Percentiles rank a stretch among this genome's conserved stretches.
Conservation (phyloP, 169 alveolate genomes). For the Plasmodium gonderi region DNA sequence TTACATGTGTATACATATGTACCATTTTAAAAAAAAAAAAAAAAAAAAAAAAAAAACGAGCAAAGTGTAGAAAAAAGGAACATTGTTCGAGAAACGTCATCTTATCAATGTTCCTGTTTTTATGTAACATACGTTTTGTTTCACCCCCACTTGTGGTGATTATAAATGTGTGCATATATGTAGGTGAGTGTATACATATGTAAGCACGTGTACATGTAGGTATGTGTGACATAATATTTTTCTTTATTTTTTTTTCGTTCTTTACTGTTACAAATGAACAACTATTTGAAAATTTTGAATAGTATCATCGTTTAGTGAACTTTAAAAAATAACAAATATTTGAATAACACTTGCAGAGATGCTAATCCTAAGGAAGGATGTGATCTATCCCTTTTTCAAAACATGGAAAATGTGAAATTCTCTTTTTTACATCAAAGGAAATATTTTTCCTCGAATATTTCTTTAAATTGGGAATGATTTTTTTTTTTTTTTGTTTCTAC, state of each 20-base stretch:
- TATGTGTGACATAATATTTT: neutral
- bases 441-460: neutral
- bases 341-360: neutral
- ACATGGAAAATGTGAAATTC: neutral
- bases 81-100: neutral
- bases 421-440: neutral
- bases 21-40: neutral
- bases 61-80: neutral
- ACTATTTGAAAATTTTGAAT: constrained; percentile 5
- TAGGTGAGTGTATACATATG: neutral
- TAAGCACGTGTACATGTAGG: neutral
- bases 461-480: neutral
- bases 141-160: neutral
- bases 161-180: neutral
- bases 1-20: neutral
- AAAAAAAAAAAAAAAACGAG: neutral
- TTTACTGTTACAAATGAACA: constrained; percentile 6
- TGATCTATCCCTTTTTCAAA: neutral
- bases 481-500: too few relatives aligned
- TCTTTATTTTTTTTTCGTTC: neutral
- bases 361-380: too few relatives aligned
- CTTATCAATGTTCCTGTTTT: neutral
- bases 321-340: neutral
- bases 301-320: neutral
- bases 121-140: neutral